These are phyloP conservation scores for Hypoxylon rickii DNA, from an alignment of 495 filamentous ascomycete genomes.

Conservation along the genomic window DNA sequence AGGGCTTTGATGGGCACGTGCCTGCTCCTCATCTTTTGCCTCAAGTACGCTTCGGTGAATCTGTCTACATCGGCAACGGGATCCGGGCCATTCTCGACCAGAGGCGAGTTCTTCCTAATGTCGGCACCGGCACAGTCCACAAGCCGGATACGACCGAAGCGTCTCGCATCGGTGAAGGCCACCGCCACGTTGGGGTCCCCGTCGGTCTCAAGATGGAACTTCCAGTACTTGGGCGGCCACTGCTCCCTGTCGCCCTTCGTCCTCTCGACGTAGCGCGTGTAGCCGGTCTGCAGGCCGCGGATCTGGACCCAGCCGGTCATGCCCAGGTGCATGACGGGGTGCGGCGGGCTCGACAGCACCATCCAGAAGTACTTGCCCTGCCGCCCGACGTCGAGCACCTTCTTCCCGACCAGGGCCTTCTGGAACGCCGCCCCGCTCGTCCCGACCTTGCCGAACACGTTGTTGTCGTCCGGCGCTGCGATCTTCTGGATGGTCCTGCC, in stretches of 20 bases:
- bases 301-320: slow-evolving; percentile 91
- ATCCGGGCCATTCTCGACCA: slow-evolving; percentile 92
- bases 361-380: slow-evolving; percentile 97
- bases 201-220: slow-evolving; percentile 74
- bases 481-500: slow-evolving; percentile 78
- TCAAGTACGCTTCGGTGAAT: slow-evolving; percentile 73
- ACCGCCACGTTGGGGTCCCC: slow-evolving; percentile 63
- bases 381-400: slow-evolving; percentile 70
- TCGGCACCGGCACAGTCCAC: slow-evolving; percentile 76
- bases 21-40: slow-evolving; percentile 68
- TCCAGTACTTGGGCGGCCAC: slow-evolving; percentile 93
- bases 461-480: slow-evolving; percentile 72
- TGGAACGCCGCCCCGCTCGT: slow-evolving; percentile 74
- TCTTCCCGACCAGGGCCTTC: slow-evolving; percentile 74
- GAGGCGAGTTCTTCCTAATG: slow-evolving; percentile 76
- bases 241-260: slow-evolving; percentile 59
- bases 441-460: slow-evolving; percentile 86
- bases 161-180: slow-evolving; percentile 81
- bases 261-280: slow-evolving; percentile 70
- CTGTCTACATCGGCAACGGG: slow-evolving; percentile 80
- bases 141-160: slow-evolving; percentile 77
- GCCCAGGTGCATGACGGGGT: slow-evolving; percentile 89
- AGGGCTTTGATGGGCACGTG: slow-evolving; percentile 85
- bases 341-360: slow-evolving; percentile 64
- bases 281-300: slow-evolving; percentile 70